Percentiles rank a stretch among this genome's conserved stretches.
These are phyloP conservation scores for Phytophthora chlamydospora DNA, from an alignment of 352 stramenopile species.

Conservation along the genomic window DNA sequence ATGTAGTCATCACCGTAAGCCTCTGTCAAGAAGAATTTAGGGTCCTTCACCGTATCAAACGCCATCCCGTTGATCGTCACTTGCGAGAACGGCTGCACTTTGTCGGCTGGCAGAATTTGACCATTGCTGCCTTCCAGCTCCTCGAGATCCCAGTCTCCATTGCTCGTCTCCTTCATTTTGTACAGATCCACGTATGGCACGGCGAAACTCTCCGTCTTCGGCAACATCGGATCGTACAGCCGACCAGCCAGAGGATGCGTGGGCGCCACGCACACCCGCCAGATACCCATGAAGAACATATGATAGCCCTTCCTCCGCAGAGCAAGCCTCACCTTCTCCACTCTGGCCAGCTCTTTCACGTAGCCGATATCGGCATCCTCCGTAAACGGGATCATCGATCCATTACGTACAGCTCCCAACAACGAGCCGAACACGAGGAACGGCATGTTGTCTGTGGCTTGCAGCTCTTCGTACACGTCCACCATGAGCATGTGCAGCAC, in stretches of 20 bases:
- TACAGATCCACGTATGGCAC: constrained; percentile 48
- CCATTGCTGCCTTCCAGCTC: constrained; percentile 27
- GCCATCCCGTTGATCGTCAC: constrained; percentile 35
- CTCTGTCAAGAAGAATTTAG: constrained; percentile 34
- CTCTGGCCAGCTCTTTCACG: constrained; percentile 12
- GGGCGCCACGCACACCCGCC: constrained; percentile 41
- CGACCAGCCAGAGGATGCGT: constrained; percentile 37
- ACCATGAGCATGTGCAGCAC: constrained; percentile 46
- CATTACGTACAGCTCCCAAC: constrained; percentile 53
- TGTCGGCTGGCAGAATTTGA: constrained; percentile 14
- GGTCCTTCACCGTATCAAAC: constrained; percentile 41
- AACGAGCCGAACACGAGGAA: constrained; percentile 48
- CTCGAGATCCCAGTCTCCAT: constrained; percentile 18
- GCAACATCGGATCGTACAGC: constrained; percentile 41
- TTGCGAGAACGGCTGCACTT: constrained; percentile 26
- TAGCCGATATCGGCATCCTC: constrained; percentile 57
- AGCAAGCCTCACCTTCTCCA: constrained; percentile 12
- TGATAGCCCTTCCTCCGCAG: constrained; percentile 50
- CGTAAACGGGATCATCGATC: constrained; percentile 52
- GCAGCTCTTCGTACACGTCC: constrained; percentile 23
- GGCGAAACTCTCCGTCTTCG: constrained; percentile 17
- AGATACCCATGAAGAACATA: constrained; percentile 42
- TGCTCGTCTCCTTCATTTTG: constrained; percentile 17
- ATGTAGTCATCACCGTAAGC: constrained; percentile 42
- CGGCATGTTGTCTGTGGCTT: constrained; percentile 24